Base-by-base conservation (phyloP, 2,329 filamentous ascomycete species). In the Tolypocladium tropicale region DNA sequence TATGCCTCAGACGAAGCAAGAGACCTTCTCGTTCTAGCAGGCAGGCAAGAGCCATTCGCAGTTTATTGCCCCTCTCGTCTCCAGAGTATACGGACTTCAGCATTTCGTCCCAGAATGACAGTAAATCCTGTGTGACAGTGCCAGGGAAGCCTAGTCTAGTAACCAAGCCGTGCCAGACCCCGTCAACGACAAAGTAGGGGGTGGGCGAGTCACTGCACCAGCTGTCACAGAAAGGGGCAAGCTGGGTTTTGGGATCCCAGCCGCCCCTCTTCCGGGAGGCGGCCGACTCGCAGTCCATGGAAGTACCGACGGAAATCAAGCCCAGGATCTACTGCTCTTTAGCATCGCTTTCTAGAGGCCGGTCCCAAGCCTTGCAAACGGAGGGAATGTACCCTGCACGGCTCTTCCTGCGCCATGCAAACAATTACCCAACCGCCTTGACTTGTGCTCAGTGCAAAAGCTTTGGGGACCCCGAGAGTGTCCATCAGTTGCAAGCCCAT, bases 401-500 rank as follows among this genome's bases (percentile, higher is more conserved):
- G 77, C 6, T 74, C 77, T 49, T 81, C 61, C 23, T 81, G 68
- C 4, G 78, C 78, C 74, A 81, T 79, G 18, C 78, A 71, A 3
- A 70, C 65, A 2, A 74, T 72, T 25, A 81, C 71, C 77, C 77
- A 81, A 2, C 77, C 78, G 25, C 78, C 78, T 64, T 80, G 77
- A 55, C 75, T 78, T 10, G 77, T 79, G 21, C 78, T 78, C 10
- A 80, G 64, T 1, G 74, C 72, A 58, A 78, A 81, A 0, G 76
- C 77, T 68, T 75, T 76, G 21, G 70, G 53, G 30, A 81, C 70
- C 2, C 71, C 70, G 3, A 81, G 70, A 6, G 71, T 71, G 41
- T 81, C 75, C 72, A 84, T 71, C 1, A 80, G 78, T 67, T 84
- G 79, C 10, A 82, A 67, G 12, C 76, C 75, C 76, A 84, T 76